phyloP scores from a whole-genome alignment of 805 yeast genomes.

The Jamesozyma lodderae region DNA sequence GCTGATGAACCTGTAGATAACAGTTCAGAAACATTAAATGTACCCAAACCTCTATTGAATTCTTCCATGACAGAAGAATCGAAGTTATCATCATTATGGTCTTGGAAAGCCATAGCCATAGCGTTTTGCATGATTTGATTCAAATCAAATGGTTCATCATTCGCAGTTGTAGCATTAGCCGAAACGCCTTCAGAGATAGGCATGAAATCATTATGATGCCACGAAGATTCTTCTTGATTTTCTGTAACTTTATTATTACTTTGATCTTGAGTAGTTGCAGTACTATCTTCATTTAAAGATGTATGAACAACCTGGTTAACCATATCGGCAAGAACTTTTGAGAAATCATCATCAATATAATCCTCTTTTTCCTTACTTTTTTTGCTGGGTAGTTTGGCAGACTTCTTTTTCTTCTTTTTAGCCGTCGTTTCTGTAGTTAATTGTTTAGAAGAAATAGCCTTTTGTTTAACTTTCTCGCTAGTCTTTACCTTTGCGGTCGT shows the following conservation, averaged over 20 bases:
- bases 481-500: neutral
- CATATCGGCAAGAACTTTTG: slow-evolving; percentile 47
- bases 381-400: slow-evolving; percentile 7
- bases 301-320: slow-evolving; percentile 46
- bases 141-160: slow-evolving; percentile 49
- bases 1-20: neutral
- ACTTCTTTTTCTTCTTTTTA: slow-evolving; percentile 21
- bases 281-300: slow-evolving; percentile 9
- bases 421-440: slow-evolving; percentile 9
- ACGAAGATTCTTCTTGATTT: neutral
- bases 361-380: slow-evolving; percentile 2
- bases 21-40: slow-evolving; percentile 6
- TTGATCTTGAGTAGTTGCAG: neutral
- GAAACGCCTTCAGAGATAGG: neutral
- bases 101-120: slow-evolving; percentile 63
- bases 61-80: slow-evolving; percentile 22
- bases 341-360: slow-evolving; percentile 31
- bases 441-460: slow-evolving; percentile 8
- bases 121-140: slow-evolving; percentile 71
- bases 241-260: neutral
- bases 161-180: slow-evolving; percentile 5
- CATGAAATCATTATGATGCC: slow-evolving; percentile 2
- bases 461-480: slow-evolving; percentile 1
- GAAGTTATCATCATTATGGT: slow-evolving; percentile 20
- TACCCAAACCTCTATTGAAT: slow-evolving; percentile 21